phyloP scores from a whole-genome alignment of 306 rosid genomes.

The Quercus ilex region DNA sequence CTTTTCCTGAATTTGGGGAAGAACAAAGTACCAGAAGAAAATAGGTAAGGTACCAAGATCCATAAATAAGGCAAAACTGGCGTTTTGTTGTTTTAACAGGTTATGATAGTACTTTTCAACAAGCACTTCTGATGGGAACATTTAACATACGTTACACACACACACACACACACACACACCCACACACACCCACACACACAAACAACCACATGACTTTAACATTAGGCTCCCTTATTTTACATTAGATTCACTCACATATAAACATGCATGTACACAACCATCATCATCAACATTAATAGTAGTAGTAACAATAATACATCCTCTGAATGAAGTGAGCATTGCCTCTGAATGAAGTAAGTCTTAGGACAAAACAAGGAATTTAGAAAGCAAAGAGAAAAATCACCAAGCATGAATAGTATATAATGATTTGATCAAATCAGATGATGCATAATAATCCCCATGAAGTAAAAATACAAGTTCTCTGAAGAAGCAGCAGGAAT shows the following conservation, averaged over 20 bases:
- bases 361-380: background rate
- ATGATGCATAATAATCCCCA: background rate
- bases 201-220: background rate
- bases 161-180: too few species aligned
- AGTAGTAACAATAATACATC: constrained; percentile 9
- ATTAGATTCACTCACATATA: background rate
- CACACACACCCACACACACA: too few species aligned
- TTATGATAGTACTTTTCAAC: background rate
- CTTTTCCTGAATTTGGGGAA: background rate
- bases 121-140: background rate
- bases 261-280: background rate
- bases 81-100: background rate
- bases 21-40: background rate
- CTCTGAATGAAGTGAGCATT: too few species aligned
- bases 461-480: background rate
- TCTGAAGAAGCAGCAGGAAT: background rate
- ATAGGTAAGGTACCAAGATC: background rate
- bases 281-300: background rate
- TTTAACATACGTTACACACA: background rate
- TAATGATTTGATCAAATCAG: background rate
- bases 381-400: background rate
- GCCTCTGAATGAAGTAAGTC: background rate
- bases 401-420: background rate
- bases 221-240: background rate
- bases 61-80: background rate